Percentiles rank a stretch among this genome's conserved stretches.
Conservation (phyloP, 2,329 filamentous ascomycete genomes). For the Waltergamsia citrina region DNA sequence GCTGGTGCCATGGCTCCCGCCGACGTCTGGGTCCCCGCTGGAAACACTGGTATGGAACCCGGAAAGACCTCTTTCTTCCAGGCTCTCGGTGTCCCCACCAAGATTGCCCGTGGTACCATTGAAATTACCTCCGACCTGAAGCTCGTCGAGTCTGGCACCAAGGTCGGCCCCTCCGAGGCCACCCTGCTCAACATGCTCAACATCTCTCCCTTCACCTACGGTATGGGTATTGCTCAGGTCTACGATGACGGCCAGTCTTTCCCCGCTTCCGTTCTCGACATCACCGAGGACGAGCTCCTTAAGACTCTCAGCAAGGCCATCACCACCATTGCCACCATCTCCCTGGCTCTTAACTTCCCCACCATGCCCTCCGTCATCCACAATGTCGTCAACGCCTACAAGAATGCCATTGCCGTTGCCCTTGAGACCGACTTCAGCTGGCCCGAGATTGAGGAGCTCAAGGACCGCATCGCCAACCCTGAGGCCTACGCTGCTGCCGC, state of each 20-base stretch:
- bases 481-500: conserved; percentile 86
- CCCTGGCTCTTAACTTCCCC: conserved; percentile 88
- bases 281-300: conserved; percentile 90
- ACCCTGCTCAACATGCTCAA: conserved; percentile 99
- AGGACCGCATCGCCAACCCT: conserved; percentile 99
- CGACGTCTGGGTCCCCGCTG: conserved; percentile 92
- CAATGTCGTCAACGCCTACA: conserved; percentile 95
- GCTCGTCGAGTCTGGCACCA: conserved; percentile 85
- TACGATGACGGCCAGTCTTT: conserved; percentile 98
- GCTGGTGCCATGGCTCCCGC: conserved; percentile 89
- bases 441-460: conserved; percentile 94
- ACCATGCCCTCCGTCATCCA: conserved; percentile 94
- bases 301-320: conserved; percentile 73
- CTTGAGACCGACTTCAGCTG: conserved; percentile 86
- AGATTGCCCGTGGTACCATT: conserved; percentile 99
- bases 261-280: conserved; percentile 76
- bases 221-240: conserved; percentile 92
- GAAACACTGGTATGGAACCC: conserved; percentile 99
- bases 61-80: conserved; percentile 99
- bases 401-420: conserved; percentile 88
- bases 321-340: conserved; percentile 79
- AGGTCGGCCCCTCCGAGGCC: conserved; percentile 98
- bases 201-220: conserved; percentile 99
- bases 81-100: conserved; percentile 99
- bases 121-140: conserved; percentile 98